Base-by-base conservation (phyloP, 257 asterid species). In the Cinchona pubescens region DNA sequence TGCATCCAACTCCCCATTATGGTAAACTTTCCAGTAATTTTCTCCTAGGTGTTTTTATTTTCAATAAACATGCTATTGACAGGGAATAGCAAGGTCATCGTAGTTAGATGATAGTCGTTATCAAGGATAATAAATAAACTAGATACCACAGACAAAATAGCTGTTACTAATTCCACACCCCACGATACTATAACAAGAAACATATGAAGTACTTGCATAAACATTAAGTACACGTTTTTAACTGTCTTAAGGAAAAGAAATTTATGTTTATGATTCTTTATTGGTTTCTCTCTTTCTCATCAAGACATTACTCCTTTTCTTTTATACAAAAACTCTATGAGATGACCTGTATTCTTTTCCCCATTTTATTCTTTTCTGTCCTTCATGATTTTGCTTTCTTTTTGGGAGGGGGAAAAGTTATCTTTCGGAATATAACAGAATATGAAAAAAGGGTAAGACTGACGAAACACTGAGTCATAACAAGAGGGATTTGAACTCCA, bases 391-490 rank as follows among this genome's bases (percentile, higher is more conserved):
- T 59, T 29, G n/a, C 35, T 13, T 2, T n/a, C n/a, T n/a, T n/a
- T n/a, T n/a, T n/a, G 19, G 19, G 1, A 7, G 37, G 18, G 65
- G n/a, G n/a, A n/a, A 7, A 59, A 59, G 19, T 59, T 12, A 13
- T 59, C 37, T 27, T 59, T 61, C 7, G 14, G 7, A 56, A 38
- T 51, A 34, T 30, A 34, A 21, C 18, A 45, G 55, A 48, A 48
- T 13, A 15, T 16, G 46, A 42, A 43, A 27, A 35, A 56, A 29
- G 45, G 38, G n/a, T 58, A 65, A 58, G 67, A 43, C 10, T 29
- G 14, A 23, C 16, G 79, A 62, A 23, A 79, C 43, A 76, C n/a
- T 80, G 62, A 60, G 45, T 69, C 69, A 75, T 67, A 76, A 37
- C 63, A 62, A 32, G 73, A 75, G 74, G 73, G 19, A 35, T 67